Conservation (phyloP, 163 green algal species). For the Coccomyxa subellipsoidea region DNA sequence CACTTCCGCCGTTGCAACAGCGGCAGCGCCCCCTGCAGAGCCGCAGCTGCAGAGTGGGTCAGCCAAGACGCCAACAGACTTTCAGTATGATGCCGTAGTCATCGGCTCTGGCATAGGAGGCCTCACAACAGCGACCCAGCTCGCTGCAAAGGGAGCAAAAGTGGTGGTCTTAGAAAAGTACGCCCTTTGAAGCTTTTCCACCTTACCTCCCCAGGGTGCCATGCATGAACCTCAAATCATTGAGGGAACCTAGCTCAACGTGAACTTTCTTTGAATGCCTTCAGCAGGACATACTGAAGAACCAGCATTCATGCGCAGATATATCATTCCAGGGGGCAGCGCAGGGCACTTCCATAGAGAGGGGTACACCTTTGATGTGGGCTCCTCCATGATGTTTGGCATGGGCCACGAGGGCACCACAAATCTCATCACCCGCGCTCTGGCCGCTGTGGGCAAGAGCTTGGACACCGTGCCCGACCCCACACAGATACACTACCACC, state of each 20-base stretch:
- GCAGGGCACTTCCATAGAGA: conserved; percentile 84
- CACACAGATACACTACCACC: conserved; percentile 84
- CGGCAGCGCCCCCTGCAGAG: background rate
- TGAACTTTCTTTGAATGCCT: too few relatives aligned
- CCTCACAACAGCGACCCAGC: conserved; percentile 78
- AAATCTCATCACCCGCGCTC: conserved; percentile 90
- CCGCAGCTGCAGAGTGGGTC: background rate
- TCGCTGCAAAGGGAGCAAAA: conserved; percentile 75
- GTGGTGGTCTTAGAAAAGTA: conserved; percentile 86
- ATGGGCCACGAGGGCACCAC: conserved; percentile 77
- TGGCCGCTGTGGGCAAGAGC: conserved; percentile 76
- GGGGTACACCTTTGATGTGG: conserved; percentile 96
- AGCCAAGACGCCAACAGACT: conserved; percentile 30
- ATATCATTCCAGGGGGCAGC: conserved; percentile 89
- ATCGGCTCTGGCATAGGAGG: conserved; percentile 90
- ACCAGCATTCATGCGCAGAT: conserved; percentile 61
- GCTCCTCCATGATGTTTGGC: conserved; percentile 97
- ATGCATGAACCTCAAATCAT: background rate
- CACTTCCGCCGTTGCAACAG: background rate
- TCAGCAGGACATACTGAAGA: too few relatives aligned
- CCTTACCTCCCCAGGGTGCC: background rate
- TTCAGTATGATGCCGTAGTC: conserved; percentile 87
- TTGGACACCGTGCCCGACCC: conserved; percentile 88
- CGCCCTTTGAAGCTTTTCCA: too few relatives aligned
- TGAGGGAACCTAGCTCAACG: too few relatives aligned